Conservation (phyloP, 2,329 filamentous ascomycete genomes). For the Phialophora chinensis region DNA sequence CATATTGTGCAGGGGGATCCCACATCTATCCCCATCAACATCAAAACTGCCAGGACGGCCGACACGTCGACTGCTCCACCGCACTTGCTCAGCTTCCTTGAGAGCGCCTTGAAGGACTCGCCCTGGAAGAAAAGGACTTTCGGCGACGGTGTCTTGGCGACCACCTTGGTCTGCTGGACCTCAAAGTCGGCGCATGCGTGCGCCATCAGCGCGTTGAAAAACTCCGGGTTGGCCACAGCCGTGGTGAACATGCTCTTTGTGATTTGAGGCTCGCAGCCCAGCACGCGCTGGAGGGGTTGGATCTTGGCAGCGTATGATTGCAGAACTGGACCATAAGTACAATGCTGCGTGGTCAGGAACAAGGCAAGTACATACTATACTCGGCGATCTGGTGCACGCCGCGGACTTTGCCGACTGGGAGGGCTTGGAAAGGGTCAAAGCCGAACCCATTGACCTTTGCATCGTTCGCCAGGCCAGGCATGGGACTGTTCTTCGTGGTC, state of each 20-base stretch:
- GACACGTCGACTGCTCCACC: conserved; percentile 7
- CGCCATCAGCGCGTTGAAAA: conserved; percentile 19
- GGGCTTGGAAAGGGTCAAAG: conserved; percentile 9
- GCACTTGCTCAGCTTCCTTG: conserved; percentile 5
- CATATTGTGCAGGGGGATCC: neutral
- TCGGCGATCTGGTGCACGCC: conserved; percentile 12
- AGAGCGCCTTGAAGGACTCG: conserved; percentile 13
- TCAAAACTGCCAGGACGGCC: conserved; percentile 12
- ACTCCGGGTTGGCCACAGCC: conserved; percentile 18
- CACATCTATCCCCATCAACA: conserved; percentile 22
- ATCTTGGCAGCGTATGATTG: conserved; percentile 14
- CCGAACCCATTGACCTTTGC: neutral
- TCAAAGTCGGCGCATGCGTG: conserved; percentile 15
- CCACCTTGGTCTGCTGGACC: neutral
- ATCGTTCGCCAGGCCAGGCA: neutral
- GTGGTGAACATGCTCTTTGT: conserved; percentile 6
- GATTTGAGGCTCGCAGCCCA: neutral
- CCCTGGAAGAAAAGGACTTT: conserved; percentile 18
- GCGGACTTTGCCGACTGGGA: neutral
- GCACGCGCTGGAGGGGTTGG: conserved; percentile 11
- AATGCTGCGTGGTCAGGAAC: neutral
- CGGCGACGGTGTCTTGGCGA: conserved; percentile 2
- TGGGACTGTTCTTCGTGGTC: neutral
- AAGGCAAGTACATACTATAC: conserved; percentile 1
- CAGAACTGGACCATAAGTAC: conserved; percentile 4